A percentile compares a stretch with the other conserved stretches of the same genome.
phyloP scores from a whole-genome alignment of 2,329 filamentous ascomycete genomes.

The Xylaria sp. region DNA sequence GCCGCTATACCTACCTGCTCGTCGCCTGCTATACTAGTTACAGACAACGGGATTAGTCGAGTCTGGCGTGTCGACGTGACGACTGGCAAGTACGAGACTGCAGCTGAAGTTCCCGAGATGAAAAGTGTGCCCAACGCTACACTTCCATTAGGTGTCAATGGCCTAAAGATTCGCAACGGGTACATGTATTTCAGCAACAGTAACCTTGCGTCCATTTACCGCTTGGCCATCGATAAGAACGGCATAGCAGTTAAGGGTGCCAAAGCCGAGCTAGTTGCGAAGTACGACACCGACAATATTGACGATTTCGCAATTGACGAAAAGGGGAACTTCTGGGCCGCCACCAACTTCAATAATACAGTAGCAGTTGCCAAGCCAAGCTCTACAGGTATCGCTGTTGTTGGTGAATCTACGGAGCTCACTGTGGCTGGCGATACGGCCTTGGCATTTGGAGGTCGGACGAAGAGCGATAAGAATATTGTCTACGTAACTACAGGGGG shows the following conservation, averaged over 20 bases:
- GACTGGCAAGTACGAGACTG: conserved; percentile 29
- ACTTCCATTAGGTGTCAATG: conserved; percentile 26
- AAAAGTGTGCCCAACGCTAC: conserved; percentile 1
- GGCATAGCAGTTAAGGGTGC: conserved; percentile 17
- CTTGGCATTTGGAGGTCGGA: conserved; percentile 37
- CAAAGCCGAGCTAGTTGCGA: conserved; percentile 17
- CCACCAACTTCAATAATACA: conserved; percentile 20
- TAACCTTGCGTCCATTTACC: conserved; percentile 28
- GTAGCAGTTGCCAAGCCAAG: conserved; percentile 19
- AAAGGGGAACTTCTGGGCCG: conserved; percentile 19
- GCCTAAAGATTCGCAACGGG: conserved; percentile 21
- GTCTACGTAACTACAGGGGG: conserved; percentile 43
- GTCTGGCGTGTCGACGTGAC: conserved; percentile 31
- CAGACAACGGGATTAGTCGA: conserved; percentile 11
- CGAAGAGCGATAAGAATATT: conserved; percentile 31
- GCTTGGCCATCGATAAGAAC: conserved; percentile 21
- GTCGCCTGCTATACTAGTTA: conserved; percentile 20
- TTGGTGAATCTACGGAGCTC: conserved; percentile 17
- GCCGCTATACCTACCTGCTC: background rate
- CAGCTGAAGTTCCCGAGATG: conserved; percentile 33
- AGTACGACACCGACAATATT: conserved; percentile 12
- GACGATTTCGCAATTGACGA: conserved; percentile 32
- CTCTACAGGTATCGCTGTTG: conserved; percentile 21
- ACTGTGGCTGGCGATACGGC: conserved; percentile 41
- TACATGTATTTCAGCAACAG: conserved; percentile 31